Evolutionary conservation across 2,329 filamentous ascomycete species (phyloP), one percentile per base, ranked within the genome.

Genomic region (Aspergillus versicolor): DNA sequence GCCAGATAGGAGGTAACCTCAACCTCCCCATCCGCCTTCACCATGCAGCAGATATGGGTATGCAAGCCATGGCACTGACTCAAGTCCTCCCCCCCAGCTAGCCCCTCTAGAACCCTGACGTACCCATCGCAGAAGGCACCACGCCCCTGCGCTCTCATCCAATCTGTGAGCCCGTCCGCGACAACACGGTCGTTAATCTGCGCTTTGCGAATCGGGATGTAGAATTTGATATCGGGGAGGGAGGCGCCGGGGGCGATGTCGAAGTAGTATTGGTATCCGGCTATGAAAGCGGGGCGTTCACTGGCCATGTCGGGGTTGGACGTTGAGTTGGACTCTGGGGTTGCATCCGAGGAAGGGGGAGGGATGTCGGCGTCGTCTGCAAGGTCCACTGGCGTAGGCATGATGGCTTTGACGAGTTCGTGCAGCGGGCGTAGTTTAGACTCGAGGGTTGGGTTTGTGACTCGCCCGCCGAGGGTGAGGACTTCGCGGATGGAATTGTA

Each of bases 351-450:
- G 4, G 34, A 2, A 7, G 13, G 32, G 12, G 9, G 8, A 7
- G 46, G 46, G 46, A 49, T 49, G 13, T 49, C 46, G n/a, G 46
- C 30, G 32, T 49, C 32, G 32, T 49, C 46, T 3, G 46, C 19
- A 4, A 49, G 46, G 19, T 24, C 46, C 0, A 7, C 7, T 4
- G 46, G 32, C 27, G 30, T 13, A 7, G 46, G 46, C 46, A 49
- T 49, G 11, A 49, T 38, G 4, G 13, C 46, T 38, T 49, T 49
- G 32, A 49, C 46, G 2, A 49, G 46, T 21, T 40, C 19, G 32
- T 73, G 57, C n/a, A 56, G 30, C 4, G 48, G 45, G 32, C 40
- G 46, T 11, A 56, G n/a, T 0, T 44, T 49, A 12, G 2, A 9
- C 17, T 56, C 47, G 13, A 56, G 30, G 11, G 30, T n/a, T 4